These are phyloP conservation scores for Sporothrix schenckii DNA, from an alignment of 2,329 filamentous ascomycete species.

Conservation along the genomic window DNA sequence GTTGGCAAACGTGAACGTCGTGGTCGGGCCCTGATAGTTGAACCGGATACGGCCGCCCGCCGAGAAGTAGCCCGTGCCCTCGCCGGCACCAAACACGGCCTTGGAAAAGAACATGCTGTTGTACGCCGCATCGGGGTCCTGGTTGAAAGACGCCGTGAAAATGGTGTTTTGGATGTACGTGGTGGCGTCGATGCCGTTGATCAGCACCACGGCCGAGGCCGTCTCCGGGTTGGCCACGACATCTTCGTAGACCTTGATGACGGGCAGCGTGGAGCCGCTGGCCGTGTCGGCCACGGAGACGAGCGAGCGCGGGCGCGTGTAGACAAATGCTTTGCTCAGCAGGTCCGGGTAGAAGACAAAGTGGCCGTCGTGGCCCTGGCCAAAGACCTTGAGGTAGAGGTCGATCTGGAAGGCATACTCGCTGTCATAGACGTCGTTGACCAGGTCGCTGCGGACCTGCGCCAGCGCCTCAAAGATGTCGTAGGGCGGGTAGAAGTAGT, in stretches of 20 bases:
- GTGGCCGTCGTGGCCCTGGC: conserved; percentile 49
- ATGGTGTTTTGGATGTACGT: conserved; percentile 49
- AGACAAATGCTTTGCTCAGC: conserved; percentile 46
- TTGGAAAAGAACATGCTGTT: conserved; percentile 46
- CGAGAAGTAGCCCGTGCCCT: conserved; percentile 41
- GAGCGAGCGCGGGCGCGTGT: conserved; percentile 47
- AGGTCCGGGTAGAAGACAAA: conserved; percentile 49
- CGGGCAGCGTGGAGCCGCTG: conserved; percentile 39
- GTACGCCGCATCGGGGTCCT: conserved; percentile 43
- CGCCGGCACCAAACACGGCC: conserved; percentile 35
- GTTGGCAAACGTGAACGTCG: conserved; percentile 46
- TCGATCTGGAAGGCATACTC: conserved; percentile 50
- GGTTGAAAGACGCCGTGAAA: conserved; percentile 44
- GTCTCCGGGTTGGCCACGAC: conserved; percentile 33
- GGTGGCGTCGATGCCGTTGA: conserved; percentile 41
- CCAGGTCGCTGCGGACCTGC: conserved; percentile 42
- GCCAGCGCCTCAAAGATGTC: conserved; percentile 46
- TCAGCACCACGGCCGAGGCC: conserved; percentile 38
- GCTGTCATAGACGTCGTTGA: conserved; percentile 44
- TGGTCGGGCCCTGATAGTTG: conserved; percentile 43
- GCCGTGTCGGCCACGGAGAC: conserved; percentile 46
- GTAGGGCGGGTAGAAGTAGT: conserved; percentile 46
- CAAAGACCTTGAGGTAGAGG: conserved; percentile 47
- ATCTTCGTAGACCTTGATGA: conserved; percentile 55
- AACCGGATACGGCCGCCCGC: conserved; percentile 41